phyloP scores from a whole-genome alignment of 345 rosid genomes.

The Gossypium rotundifolium region DNA sequence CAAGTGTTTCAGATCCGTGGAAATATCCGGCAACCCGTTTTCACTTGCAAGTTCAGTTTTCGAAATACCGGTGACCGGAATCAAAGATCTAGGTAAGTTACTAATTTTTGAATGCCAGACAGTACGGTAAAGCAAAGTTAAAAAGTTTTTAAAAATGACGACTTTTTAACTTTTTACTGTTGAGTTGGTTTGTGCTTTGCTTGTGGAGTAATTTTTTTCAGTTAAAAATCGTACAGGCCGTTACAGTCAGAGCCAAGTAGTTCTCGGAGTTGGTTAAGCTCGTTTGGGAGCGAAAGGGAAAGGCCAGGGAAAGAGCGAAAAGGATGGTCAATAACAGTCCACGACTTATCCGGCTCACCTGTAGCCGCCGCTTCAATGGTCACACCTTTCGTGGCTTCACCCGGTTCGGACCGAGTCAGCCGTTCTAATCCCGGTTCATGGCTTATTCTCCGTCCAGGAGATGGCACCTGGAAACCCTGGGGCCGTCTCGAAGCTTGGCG shows the following conservation, averaged over 20 bases:
- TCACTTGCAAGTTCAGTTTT: slow-evolving; percentile 88
- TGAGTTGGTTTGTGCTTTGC: slow-evolving; percentile 1
- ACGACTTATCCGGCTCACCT: slow-evolving; percentile 86
- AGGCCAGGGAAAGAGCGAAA: slow-evolving; percentile 67
- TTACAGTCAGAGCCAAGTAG: slow-evolving; percentile 44
- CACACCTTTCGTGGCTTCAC: slow-evolving; percentile 82
- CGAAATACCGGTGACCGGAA: slow-evolving; percentile 66
- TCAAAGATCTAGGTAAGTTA: slow-evolving; percentile 65
- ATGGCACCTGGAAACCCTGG: slow-evolving; percentile 90
- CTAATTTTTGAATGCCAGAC: background rate
- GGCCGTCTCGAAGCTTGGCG: slow-evolving; percentile 95
- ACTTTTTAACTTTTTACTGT: background rate
- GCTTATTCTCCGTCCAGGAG: slow-evolving; percentile 82
- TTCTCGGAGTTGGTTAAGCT: slow-evolving; percentile 59
- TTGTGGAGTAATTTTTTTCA: slow-evolving; percentile 10
- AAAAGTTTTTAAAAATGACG: too few species aligned
- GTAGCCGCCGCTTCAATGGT: slow-evolving; percentile 80
- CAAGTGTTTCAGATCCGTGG: slow-evolving; percentile 90
- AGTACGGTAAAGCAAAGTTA: background rate
- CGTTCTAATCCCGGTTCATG: slow-evolving; percentile 85
- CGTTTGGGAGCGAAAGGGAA: slow-evolving; percentile 82
- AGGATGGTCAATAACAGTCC: slow-evolving; percentile 92
- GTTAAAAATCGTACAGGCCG: slow-evolving; percentile 34
- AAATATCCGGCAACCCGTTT: slow-evolving; percentile 82
- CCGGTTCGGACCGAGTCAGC: slow-evolving; percentile 83